Evolutionary conservation across 192 early-diverging fungal species (phyloP), one percentile per base, ranked within the genome.

Genomic region (Funneliformis mosseae): DNA sequence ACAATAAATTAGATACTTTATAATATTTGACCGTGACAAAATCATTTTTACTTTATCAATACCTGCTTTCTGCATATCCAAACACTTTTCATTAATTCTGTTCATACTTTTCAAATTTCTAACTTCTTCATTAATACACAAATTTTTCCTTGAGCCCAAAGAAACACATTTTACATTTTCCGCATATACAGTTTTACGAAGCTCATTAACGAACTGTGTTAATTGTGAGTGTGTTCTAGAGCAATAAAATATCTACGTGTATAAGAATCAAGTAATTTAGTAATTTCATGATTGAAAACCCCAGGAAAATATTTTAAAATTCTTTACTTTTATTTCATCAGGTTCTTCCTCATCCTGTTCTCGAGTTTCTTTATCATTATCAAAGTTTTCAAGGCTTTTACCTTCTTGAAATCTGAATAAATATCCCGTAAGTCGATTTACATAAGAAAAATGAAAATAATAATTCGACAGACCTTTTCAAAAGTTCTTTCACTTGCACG

Each of bases 151-250:
- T 5, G 95, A 97, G 0, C 95, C 96, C 4, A 99, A 85, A 6
- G 93, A 91, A 4, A 96, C 85, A 18, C 88, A 82, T 38, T 85
- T 89, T 23, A 93, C 82, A 12, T 85, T 69, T 38, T 90, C 88
- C 1, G 84, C 84, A 79, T 93, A 96, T 10, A 66, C 77, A 2
- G 97, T 97, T 83, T 94, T 96, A 80, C 91, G 87, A 11, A 98
- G 79, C 83, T 99, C 96, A 78, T 88, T 83, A 0, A 97, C 83
- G 80, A 99, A 96, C 82, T 99, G 97, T 28, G 91, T 85, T 18
- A 99, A 83, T 84, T 99, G 97, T 6, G 96, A 97, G 83, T 99
- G 97, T 18, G 95, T 95, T 55, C 93, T 89, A 23, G 92, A 94
- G 18, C 91, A 89, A 82, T 92, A 94, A 61, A 87, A 88, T 5